Conservation (phyloP, 495 filamentous ascomycete species). For the Bacidia gigantensis region DNA sequence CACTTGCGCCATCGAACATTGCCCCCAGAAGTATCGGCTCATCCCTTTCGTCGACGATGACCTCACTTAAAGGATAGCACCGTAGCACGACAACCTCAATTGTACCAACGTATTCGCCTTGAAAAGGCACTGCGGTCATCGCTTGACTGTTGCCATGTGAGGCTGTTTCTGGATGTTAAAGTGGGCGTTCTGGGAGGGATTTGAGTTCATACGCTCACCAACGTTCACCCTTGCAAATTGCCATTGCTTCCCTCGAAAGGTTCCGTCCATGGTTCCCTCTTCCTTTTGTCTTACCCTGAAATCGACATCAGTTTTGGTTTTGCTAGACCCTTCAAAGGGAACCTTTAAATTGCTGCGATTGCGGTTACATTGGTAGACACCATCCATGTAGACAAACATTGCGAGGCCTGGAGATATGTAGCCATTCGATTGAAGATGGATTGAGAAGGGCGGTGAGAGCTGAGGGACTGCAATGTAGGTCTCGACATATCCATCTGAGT, state of each 20-base stretch:
- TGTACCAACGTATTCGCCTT: conserved; percentile 28
- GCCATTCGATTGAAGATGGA: conserved; percentile 27
- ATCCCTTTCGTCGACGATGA: not conserved
- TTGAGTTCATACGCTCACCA: conserved; percentile 16
- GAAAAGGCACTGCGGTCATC: conserved; percentile 12
- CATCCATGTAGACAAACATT: conserved; percentile 37
- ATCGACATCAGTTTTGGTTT: conserved; percentile 21
- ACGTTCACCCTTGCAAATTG: conserved; percentile 29
- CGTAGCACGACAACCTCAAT: conserved; percentile 37
- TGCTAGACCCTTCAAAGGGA: conserved; percentile 10
- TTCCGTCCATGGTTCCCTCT: conserved; percentile 23
- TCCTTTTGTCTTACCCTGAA: conserved; percentile 34
- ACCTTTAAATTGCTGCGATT: conserved; percentile 25
- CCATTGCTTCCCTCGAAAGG: conserved; percentile 30
- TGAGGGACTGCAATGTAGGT: conserved; percentile 30
- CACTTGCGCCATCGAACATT: conserved; percentile 1
- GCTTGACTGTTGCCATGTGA: conserved; percentile 10
- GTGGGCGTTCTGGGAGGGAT: not conserved
- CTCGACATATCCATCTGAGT: conserved; percentile 32
- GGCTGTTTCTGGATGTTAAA: conserved; percentile 1
- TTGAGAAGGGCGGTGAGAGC: conserved; percentile 22
- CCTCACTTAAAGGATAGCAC: conserved; percentile 12
- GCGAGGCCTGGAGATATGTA: conserved; percentile 35
- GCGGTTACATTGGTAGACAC: conserved; percentile 36
- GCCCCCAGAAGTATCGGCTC: not conserved